Evolutionary conservation across 2,329 filamentous ascomycete species (phyloP).

Genomic region (Penicillium sp.): DNA sequence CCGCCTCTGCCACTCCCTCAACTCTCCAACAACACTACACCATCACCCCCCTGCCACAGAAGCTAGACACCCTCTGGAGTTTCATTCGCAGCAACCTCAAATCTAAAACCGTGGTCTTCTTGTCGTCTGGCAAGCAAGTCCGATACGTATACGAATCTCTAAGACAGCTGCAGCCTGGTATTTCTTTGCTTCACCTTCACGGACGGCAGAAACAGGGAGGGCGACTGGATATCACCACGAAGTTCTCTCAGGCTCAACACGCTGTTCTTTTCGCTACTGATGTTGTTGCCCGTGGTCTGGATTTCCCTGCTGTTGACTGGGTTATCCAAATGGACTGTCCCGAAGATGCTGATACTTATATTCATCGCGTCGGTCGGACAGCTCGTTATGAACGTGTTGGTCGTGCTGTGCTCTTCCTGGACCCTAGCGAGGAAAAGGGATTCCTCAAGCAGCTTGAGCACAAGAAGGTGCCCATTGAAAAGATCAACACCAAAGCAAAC

Average conservation of each 20-base stretch:
- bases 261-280: constrained; percentile 94
- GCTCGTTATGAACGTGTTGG: constrained; percentile 90
- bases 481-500: constrained; percentile 81
- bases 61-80: constrained; percentile 87
- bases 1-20: constrained; percentile 74
- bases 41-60: constrained; percentile 78
- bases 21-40: constrained; percentile 90
- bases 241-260: constrained; percentile 76
- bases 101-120: constrained; percentile 90
- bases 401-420: constrained; percentile 83
- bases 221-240: constrained; percentile 79
- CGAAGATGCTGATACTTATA: constrained; percentile 96
- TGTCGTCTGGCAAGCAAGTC: constrained; percentile 94
- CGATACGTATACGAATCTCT: constrained; percentile 94
- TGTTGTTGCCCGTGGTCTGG: constrained; percentile 87
- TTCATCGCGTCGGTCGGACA: constrained; percentile 90
- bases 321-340: constrained; percentile 98
- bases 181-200: constrained; percentile 87
- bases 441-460: constrained; percentile 82
- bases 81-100: constrained; percentile 91
- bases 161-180: constrained; percentile 88
- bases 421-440: constrained; percentile 88
- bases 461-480: constrained; percentile 85
- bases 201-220: constrained; percentile 91
- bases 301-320: constrained; percentile 97